A percentile compares a stretch with the other conserved stretches of the same genome.
Conservation (phyloP, 1,139 yeast species). For the Taphrina deformans region DNA sequence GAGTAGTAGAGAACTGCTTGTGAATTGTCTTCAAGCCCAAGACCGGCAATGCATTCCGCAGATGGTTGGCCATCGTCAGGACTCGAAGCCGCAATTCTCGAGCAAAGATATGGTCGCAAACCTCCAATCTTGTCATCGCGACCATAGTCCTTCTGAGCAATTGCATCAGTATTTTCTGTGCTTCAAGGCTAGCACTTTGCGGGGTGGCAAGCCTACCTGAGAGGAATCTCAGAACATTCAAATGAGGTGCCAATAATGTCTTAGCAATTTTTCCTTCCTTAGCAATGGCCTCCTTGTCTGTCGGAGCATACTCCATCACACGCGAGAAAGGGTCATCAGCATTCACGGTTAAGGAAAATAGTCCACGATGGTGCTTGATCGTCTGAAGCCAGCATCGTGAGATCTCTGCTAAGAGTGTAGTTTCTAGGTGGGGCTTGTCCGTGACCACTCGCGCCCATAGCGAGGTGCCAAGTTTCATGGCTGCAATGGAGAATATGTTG, state of each 20-base stretch:
- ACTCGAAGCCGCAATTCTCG: constrained; percentile 74
- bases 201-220: constrained; percentile 77
- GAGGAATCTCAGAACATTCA: constrained; percentile 65
- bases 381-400: constrained; percentile 67
- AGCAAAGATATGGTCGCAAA: constrained; percentile 76
- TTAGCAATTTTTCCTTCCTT: constrained; percentile 47
- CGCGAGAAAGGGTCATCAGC: constrained; percentile 60
- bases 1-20: constrained; percentile 38
- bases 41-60: constrained; percentile 34
- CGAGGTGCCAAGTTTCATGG: constrained; percentile 67
- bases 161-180: constrained; percentile 7
- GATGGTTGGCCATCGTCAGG: constrained; percentile 63
- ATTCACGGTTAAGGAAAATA: constrained; percentile 65
- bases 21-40: constrained; percentile 1
- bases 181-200: constrained; percentile 6
- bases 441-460: constrained; percentile 81
- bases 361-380: constrained; percentile 60
- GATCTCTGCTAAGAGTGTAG: constrained; percentile 68
- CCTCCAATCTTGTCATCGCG: constrained; percentile 2
- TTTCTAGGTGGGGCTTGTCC: constrained; percentile 61
- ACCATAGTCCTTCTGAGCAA: constrained; percentile 9
- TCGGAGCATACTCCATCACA: constrained; percentile 87
- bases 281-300: constrained; percentile 59
- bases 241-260: constrained; percentile 70
- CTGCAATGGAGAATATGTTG: constrained; percentile 57